Evolutionary conservation across 2,329 filamentous ascomycete genomes (phyloP).

Genomic region (Monilinia fructicola): DNA sequence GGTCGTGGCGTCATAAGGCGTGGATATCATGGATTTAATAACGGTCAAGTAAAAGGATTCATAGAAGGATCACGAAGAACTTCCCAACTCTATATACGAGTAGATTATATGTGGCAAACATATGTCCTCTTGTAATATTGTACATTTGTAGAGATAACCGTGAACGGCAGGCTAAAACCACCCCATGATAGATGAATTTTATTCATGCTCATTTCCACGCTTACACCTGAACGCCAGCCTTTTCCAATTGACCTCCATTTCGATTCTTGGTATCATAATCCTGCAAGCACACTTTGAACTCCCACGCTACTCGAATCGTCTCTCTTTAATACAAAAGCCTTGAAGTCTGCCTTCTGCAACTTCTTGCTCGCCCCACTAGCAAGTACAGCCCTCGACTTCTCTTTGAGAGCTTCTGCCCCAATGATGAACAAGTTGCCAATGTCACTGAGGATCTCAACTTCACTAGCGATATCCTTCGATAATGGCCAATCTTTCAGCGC

Average conservation of each 20-base stretch:
- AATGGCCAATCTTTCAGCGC: conserved; percentile 81
- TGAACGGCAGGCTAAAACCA: not conserved
- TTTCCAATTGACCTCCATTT: conserved; percentile 21
- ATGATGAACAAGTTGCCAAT: conserved; percentile 96
- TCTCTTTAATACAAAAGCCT: conserved; percentile 78
- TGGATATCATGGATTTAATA: not conserved
- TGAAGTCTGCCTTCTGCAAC: conserved; percentile 68
- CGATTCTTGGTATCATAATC: conserved; percentile 35
- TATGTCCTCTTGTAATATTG: conserved; percentile 8
- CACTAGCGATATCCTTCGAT: conserved; percentile 63
- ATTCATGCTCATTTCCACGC: not conserved
- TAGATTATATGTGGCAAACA: conserved; percentile 2
- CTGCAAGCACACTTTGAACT: conserved; percentile 76
- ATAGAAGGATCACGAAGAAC: conserved; percentile 23
- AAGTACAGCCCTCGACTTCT: conserved; percentile 62
- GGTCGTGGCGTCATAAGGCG: conserved; percentile 29
- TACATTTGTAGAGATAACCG: conserved; percentile 10
- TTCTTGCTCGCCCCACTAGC: conserved; percentile 50
- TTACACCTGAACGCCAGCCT: conserved; percentile 17
- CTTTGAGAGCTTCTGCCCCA: conserved; percentile 72
- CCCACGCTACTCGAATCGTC: conserved; percentile 81
- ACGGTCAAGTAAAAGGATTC: conserved; percentile 10
- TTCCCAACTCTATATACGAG: conserved; percentile 33
- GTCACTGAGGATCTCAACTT: conserved; percentile 84
- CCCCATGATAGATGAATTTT: not conserved